Evolutionary conservation across 129 eudicot species (phyloP).

Genomic region (Rutidosis leptorrhynchoides): DNA sequence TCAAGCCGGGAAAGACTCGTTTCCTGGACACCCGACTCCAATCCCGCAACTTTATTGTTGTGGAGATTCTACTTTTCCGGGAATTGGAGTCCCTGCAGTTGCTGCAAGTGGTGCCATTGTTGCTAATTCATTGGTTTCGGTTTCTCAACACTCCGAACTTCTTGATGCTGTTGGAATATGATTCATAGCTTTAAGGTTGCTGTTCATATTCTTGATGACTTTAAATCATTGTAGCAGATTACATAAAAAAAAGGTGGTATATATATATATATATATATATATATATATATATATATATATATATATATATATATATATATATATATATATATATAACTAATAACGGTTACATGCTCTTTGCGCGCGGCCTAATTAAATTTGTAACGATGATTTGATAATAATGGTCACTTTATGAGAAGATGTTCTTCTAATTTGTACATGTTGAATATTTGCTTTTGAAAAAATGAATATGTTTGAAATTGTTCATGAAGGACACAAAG

Average conservation of each 20-base stretch:
- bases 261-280: too few relatives aligned
- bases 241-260: neutral
- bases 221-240: neutral
- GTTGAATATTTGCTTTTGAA: too few relatives aligned
- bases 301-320: too few relatives aligned
- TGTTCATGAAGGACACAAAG: too few relatives aligned
- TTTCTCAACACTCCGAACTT: constrained; percentile 79
- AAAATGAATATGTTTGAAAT: too few relatives aligned
- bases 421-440: too few relatives aligned
- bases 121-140: constrained; percentile 90
- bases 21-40: constrained; percentile 94
- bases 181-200: neutral
- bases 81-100: constrained; percentile 98
- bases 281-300: too few relatives aligned
- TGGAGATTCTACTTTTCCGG: constrained; percentile 97
- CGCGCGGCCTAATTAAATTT: too few relatives aligned
- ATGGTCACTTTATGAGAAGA: too few relatives aligned
- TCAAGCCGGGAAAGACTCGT: constrained; percentile 72
- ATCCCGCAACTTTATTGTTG: constrained; percentile 80
- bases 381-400: too few relatives aligned
- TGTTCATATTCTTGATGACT: neutral
- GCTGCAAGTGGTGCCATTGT: constrained; percentile 99
- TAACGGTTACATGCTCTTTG: too few relatives aligned
- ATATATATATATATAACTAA: too few relatives aligned
- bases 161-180: constrained; percentile 93